A percentile compares a stretch with the other conserved stretches of the same genome.
Evolutionary conservation across 495 filamentous ascomycete species (phyloP).

Genomic region (Aspergillus avenaceus): DNA sequence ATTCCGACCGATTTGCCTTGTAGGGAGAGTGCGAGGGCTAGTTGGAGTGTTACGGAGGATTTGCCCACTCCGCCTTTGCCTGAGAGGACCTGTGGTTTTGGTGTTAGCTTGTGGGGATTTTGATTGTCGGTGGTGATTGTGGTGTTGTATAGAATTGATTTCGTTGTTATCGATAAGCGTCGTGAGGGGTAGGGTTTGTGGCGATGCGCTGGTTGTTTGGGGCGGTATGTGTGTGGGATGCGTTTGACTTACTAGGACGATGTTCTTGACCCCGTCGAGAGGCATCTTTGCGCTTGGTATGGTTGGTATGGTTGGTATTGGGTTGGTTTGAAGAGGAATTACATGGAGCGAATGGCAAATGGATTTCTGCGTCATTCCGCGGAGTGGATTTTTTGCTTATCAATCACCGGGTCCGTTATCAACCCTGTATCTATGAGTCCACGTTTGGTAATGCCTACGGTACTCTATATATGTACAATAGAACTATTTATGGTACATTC

Average conservation of each 20-base stretch:
- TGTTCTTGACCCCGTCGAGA: slow-evolving; percentile 50
- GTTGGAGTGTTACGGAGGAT: slow-evolving; percentile 92
- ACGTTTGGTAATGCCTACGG: too few species aligned
- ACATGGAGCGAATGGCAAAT: slow-evolving; percentile 8
- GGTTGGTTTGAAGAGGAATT: too few species aligned
- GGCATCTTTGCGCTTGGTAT: slow-evolving; percentile 29
- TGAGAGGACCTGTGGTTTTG: slow-evolving; percentile 62
- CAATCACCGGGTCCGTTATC: slow-evolving; percentile 35
- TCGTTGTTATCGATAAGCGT: slow-evolving; percentile 43
- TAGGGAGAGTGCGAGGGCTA: slow-evolving; percentile 84
- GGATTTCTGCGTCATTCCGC: slow-evolving; percentile 27
- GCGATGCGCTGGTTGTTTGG: slow-evolving; percentile 1
- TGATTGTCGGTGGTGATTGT: neutral
- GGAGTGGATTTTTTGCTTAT: slow-evolving; percentile 33
- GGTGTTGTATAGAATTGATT: too few species aligned
- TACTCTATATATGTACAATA: too few species aligned
- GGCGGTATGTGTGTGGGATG: neutral
- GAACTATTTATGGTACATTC: too few species aligned
- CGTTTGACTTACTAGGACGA: slow-evolving; percentile 40
- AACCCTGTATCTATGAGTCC: too few species aligned
- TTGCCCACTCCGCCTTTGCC: slow-evolving; percentile 98
- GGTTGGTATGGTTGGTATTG: too few species aligned
- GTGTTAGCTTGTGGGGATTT: neutral
- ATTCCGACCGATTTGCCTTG: slow-evolving; percentile 85
- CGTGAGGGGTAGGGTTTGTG: slow-evolving; percentile 17